Percentiles rank a stretch among this genome's conserved stretches.
phyloP scores from a whole-genome alignment of 768 basidiomycete species.

The Auriscalpium orientale region DNA sequence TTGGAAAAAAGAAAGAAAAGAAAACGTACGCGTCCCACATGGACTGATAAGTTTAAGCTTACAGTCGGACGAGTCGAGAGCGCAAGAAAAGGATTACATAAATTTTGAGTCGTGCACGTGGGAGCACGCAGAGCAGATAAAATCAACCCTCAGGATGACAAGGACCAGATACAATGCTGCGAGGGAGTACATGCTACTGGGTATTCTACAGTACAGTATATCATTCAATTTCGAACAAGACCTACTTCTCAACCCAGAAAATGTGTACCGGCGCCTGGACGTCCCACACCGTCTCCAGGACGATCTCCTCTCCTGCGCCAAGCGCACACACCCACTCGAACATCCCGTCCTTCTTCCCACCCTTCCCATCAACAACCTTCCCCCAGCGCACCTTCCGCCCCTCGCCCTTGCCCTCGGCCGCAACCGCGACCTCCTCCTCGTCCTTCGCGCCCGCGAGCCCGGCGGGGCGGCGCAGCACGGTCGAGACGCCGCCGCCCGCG shows the following conservation, averaged over 20 bases:
- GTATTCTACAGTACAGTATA: not conserved
- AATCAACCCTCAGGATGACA: too few relatives aligned
- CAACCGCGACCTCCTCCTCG: slow-evolving; percentile 28
- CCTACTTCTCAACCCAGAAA: slow-evolving; percentile 16
- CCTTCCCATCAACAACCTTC: slow-evolving; percentile 34
- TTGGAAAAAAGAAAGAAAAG: too few relatives aligned
- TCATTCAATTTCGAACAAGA: not conserved
- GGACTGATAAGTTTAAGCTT: too few relatives aligned
- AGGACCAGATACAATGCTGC: too few relatives aligned
- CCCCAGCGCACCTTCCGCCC: slow-evolving; percentile 27
- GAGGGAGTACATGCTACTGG: too few relatives aligned
- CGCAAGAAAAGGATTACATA: too few relatives aligned
- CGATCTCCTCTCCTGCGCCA: slow-evolving; percentile 33
- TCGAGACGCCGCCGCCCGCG: slow-evolving; percentile 30
- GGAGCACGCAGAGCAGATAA: too few relatives aligned
- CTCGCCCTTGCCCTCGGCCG: slow-evolving; percentile 14
- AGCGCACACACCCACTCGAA: slow-evolving; percentile 48
- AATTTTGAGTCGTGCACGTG: too few relatives aligned
- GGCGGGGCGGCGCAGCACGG: slow-evolving; percentile 40
- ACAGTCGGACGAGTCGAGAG: too few relatives aligned
- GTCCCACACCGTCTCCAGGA: slow-evolving; percentile 47
- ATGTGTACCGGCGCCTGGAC: slow-evolving; percentile 34
- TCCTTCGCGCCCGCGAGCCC: slow-evolving; percentile 39
- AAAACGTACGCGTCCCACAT: too few relatives aligned
- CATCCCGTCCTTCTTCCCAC: slow-evolving; percentile 47